Base-by-base conservation (phyloP, 352 stramenopile species). In the Phytophthora macrochlamydospora region DNA sequence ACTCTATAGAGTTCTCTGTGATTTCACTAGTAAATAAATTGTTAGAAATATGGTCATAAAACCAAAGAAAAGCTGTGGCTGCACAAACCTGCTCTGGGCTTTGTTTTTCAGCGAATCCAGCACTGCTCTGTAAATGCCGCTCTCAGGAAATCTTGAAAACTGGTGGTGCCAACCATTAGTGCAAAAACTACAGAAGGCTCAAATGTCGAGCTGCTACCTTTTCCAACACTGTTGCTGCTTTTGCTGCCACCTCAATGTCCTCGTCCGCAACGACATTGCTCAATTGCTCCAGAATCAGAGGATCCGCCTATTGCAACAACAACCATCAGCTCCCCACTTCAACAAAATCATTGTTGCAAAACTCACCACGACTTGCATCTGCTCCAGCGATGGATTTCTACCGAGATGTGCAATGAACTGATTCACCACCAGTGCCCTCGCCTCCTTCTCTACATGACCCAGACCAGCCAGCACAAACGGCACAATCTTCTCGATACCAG, bases 401-500 rank as follows among this genome's bases (percentile, higher is more conserved):
- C 75, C 65, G 33, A 95, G 56, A 33, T 95, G 88, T 4, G 71
- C 68, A 50, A 85, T 83, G 40, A 95, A 75, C 59, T 94, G 87
- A 62, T 90, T 89, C 44, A 86, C 53, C 4, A 89, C 91, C 14
- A 94, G 74, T 51, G 75, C 67, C 53, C 78, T 77, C 40, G 83
- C 86, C 30, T 77, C 54, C 56, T 81, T 79, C 56, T 94, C 85
- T 4, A 75, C 59, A 49, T 95, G 88, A 2, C 68, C 52, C 33
- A 95, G 59, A 8, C 88, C 88, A n/a, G 78, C 86, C 32, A 90
- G 32, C 18, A 93, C 69, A 61, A 93, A 94, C 0, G 88, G 76
- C 12, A 91, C 62, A 67, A 93, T 91, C 82, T 94, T 31, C 48
- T 38, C 24, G 2, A 11, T 13, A 14, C 6, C 43, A 51, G 3